Conservation (phyloP, 495 filamentous ascomycete species). For the Paragyromitra xinjiangensis region DNA sequence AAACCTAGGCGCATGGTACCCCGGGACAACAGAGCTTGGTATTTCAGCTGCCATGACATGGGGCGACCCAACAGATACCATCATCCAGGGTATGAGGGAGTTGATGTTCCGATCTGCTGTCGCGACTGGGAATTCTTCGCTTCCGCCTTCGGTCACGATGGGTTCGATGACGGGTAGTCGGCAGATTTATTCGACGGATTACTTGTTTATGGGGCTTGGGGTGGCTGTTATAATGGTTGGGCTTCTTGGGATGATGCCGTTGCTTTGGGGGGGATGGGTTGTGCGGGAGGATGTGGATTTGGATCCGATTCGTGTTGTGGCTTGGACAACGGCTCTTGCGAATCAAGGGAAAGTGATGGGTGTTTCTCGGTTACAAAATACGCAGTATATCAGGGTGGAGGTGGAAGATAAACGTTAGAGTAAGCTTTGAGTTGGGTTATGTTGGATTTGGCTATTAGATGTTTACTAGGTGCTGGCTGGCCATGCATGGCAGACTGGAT, state of each 20-base stretch:
- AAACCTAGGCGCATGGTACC: neutral
- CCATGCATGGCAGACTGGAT: neutral
- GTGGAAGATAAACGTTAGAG: neutral
- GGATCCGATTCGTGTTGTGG: constrained; percentile 3
- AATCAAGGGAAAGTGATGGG: neutral
- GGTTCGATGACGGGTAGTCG: neutral
- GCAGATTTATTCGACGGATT: constrained; percentile 29
- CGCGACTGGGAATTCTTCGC: constrained; percentile 12
- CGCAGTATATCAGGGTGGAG: neutral
- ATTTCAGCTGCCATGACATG: constrained; percentile 10
- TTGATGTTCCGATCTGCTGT: constrained; percentile 42
- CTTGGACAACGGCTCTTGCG: neutral
- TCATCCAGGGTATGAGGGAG: constrained; percentile 33
- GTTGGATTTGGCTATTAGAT: neutral
- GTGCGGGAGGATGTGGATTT: constrained; percentile 15
- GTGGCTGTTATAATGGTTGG: constrained; percentile 17
- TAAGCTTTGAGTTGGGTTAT: neutral
- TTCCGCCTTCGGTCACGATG: neutral
- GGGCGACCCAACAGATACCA: constrained; percentile 29
- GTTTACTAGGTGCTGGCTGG: neutral
- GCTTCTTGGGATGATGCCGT: constrained; percentile 19
- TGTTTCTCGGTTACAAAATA: neutral
- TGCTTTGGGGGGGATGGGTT: constrained; percentile 33
- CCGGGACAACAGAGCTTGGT: neutral
- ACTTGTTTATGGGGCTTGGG: constrained; percentile 26